Conservation (phyloP, 2,329 filamentous ascomycete genomes). For the Beauveria bassiana region DNA sequence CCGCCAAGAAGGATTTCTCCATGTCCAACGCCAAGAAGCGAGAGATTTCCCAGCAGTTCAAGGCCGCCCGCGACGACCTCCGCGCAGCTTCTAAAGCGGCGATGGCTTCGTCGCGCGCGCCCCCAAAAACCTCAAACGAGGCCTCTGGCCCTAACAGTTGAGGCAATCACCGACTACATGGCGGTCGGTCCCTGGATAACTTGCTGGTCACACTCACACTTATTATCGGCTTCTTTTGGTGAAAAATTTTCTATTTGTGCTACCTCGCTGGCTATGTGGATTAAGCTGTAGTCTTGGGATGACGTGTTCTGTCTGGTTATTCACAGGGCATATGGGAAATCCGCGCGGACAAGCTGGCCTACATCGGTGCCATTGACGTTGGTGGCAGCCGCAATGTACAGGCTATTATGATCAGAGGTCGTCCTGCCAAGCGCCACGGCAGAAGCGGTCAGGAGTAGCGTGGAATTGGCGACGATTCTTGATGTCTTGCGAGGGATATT, state of each 20-base stretch:
- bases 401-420: too few species aligned
- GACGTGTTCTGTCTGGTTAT: too few species aligned
- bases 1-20: conserved; percentile 11
- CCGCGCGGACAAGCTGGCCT: too few species aligned
- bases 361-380: too few species aligned
- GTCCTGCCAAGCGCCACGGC: not conserved
- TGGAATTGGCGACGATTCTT: not conserved
- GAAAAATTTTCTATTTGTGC: too few species aligned
- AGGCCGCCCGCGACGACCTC: conserved; percentile 2
- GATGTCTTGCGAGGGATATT: not conserved
- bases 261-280: too few species aligned
- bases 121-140: not conserved
- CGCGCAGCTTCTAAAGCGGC: conserved; percentile 6
- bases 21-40: conserved; percentile 1
- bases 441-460: not conserved
- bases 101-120: not conserved
- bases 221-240: too few species aligned
- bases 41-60: conserved; percentile 4
- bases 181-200: not conserved
- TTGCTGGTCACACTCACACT: too few species aligned
- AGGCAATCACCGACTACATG: not conserved
- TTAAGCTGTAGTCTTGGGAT: too few species aligned
- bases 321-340: too few species aligned
- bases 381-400: too few species aligned
- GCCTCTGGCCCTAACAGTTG: not conserved